A percentile compares a stretch with the other conserved stretches of the same genome.
phyloP scores from a whole-genome alignment of 192 early-diverging fungal genomes.

The Entomortierella chlamydospora region DNA sequence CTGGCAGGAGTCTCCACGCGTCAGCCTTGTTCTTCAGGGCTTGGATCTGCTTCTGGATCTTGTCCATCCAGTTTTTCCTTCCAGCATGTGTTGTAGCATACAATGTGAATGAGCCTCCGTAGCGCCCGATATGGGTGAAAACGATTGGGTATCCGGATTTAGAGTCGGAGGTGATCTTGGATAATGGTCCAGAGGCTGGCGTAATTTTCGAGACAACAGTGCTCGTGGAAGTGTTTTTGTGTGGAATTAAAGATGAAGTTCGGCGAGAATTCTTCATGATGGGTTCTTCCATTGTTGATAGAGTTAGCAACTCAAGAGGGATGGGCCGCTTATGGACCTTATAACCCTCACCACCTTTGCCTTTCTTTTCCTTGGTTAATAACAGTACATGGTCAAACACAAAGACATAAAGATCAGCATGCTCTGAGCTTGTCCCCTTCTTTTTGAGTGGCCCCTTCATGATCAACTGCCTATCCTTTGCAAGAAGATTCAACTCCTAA shows the following conservation, averaged over 20 bases:
- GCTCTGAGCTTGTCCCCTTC: conserved; percentile 66
- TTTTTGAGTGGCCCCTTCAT: conserved; percentile 86
- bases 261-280: conserved; percentile 22
- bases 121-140: conserved; percentile 78
- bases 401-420: conserved; percentile 79
- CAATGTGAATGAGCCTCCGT: conserved; percentile 77
- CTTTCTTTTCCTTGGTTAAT: conserved; percentile 75
- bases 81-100: conserved; percentile 80
- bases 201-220: conserved; percentile 44
- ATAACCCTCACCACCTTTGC: conserved; percentile 68
- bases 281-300: conserved; percentile 66
- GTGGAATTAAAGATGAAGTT: conserved; percentile 50
- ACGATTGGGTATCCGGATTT: conserved; percentile 80
- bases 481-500: conserved; percentile 79
- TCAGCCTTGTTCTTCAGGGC: conserved; percentile 54
- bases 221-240: conserved; percentile 30
- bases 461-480: conserved; percentile 76
- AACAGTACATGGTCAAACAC: conserved; percentile 91
- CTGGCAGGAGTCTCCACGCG: conserved; percentile 66
- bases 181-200: conserved; percentile 30
- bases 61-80: conserved; percentile 86
- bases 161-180: conserved; percentile 56
- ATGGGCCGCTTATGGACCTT: conserved; percentile 82
- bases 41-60: conserved; percentile 74
- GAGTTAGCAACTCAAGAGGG: conserved; percentile 79